Conservation (phyloP, 2,329 filamentous ascomycete species). For the Chaetomium strumarium region DNA sequence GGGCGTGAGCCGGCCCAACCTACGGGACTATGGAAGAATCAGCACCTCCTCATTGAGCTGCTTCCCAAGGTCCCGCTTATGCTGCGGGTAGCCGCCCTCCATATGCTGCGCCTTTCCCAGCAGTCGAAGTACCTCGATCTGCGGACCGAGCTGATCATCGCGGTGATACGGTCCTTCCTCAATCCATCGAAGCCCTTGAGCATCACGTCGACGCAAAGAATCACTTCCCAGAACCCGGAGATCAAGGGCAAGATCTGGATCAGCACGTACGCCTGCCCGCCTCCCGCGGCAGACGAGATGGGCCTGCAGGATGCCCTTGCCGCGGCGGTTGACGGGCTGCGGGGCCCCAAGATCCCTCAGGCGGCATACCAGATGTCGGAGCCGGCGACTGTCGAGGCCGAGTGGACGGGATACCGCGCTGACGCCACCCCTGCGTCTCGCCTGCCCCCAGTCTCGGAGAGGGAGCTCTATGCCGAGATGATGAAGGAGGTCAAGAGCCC, state of each 20-base stretch:
- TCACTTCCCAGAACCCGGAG: constrained; percentile 56
- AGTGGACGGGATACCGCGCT: constrained; percentile 69
- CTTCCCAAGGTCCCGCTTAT: constrained; percentile 56
- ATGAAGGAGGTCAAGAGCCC: constrained; percentile 61
- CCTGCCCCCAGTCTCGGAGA: constrained; percentile 52
- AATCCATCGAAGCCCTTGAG: constrained; percentile 39
- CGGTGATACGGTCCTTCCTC: constrained; percentile 63
- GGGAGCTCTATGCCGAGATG: constrained; percentile 58
- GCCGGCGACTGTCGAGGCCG: constrained; percentile 55
- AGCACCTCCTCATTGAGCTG: constrained; percentile 28
- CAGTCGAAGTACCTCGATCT: constrained; percentile 74
- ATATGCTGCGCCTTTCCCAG: constrained; percentile 62
- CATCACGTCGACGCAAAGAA: constrained; percentile 57
- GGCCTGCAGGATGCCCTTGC: constrained; percentile 53
- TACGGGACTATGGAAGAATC: constrained; percentile 9
- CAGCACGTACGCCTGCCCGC: constrained; percentile 59
- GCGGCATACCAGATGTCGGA: constrained; percentile 41
- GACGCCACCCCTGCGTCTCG: constrained; percentile 43
- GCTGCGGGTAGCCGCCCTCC: constrained; percentile 54
- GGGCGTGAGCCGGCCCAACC: constrained; percentile 1
- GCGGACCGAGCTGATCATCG: constrained; percentile 64
- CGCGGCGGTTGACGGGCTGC: constrained; percentile 51
- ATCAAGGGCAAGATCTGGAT: constrained; percentile 81
- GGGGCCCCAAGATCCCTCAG: constrained; percentile 30
- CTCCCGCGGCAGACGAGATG: constrained; percentile 45